Evolutionary conservation across 2,329 filamentous ascomycete species (phyloP).

Genomic region (Penicillium thymicola): DNA sequence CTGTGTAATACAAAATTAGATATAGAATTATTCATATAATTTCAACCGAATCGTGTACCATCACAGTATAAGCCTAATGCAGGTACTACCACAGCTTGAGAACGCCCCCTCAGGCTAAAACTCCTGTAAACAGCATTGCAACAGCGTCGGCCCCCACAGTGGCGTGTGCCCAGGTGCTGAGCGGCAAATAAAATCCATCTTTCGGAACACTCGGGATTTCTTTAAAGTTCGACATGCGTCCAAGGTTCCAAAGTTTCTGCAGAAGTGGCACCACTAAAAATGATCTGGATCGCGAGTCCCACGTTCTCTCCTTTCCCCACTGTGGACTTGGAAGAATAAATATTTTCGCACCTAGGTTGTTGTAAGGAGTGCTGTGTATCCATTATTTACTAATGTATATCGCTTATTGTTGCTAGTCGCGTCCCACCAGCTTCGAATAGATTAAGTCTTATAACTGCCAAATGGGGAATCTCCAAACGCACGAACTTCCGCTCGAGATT

Average conservation of each 20-base stretch:
- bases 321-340: not conserved
- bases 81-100: not conserved
- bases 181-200: not conserved
- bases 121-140: not conserved
- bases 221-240: not conserved
- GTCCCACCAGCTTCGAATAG: not conserved
- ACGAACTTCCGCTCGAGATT: not conserved
- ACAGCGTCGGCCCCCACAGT: not conserved
- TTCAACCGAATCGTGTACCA: not conserved
- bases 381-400: not conserved
- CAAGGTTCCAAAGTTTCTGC: too few species aligned
- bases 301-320: not conserved
- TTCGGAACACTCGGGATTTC: not conserved
- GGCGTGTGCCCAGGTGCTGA: not conserved
- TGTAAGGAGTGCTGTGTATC: not conserved
- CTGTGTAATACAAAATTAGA: not conserved
- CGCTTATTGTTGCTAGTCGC: not conserved
- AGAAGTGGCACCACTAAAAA: not conserved
- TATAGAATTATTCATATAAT: not conserved
- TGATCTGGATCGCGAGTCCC: not conserved
- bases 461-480: not conserved
- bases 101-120: not conserved
- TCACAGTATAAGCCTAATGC: not conserved
- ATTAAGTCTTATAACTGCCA: not conserved
- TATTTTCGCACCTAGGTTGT: not conserved